phyloP scores from a whole-genome alignment of 2,329 filamentous ascomycete genomes.

The Colletotrichum sp. region DNA sequence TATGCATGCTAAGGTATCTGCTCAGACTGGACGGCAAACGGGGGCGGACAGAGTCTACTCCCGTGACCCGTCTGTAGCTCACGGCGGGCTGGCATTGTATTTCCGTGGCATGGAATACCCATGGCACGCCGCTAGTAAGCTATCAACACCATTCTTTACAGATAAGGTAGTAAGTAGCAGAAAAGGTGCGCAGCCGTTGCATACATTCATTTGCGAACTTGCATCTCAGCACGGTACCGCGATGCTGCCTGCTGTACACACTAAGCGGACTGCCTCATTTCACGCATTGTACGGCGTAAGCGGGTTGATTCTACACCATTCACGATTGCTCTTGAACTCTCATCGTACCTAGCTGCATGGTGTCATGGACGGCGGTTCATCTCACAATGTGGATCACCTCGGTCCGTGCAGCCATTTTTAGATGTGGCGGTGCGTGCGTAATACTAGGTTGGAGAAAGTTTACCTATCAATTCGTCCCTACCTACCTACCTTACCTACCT shows the following conservation, averaged over 20 bases:
- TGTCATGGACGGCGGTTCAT: background rate
- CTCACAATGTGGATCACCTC: background rate
- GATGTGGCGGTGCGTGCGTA: conserved; percentile 2
- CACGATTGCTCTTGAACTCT: too few relatives aligned
- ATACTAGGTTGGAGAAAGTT: background rate
- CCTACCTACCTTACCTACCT: background rate
- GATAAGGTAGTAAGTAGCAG: background rate
- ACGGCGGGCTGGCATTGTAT: background rate
- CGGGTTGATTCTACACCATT: too few relatives aligned
- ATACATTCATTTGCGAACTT: background rate
- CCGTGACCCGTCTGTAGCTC: background rate
- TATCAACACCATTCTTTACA: background rate
- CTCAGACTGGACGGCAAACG: background rate
- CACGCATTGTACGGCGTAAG: background rate
- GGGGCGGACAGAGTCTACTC: background rate
- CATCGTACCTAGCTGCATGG: background rate
- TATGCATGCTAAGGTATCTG: background rate
- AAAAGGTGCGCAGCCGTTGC: background rate
- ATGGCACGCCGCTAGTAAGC: background rate
- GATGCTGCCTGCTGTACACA: background rate
- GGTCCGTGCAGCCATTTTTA: background rate
- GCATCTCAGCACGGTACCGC: background rate
- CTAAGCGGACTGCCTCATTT: background rate
- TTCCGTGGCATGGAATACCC: background rate
- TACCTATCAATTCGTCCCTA: background rate